Base-by-base conservation (phyloP, 345 rosid genomes). In the Geranium rotundifolium region DNA sequence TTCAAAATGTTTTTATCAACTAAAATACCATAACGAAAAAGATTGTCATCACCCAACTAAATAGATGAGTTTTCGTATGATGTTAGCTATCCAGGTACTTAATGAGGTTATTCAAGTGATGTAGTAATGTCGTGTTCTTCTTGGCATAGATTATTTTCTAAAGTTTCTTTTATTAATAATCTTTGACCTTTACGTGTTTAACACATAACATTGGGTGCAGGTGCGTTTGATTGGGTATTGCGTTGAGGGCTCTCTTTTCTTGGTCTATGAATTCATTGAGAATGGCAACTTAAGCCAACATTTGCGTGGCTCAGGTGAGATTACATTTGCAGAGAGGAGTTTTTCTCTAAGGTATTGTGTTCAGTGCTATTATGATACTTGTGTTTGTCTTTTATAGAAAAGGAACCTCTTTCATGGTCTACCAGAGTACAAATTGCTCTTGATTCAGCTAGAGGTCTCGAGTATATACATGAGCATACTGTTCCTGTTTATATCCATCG, bases 391-490 rank as follows among this genome's bases (percentile, higher is more conserved):
- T 72, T 75, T 62, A 64, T 78, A 90, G 97, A 70, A 63, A 85
- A 77, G 80, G 92, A 93, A 2, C 82, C 96, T 19, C 71, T 86
- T 66, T 75, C 92, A 5, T 93, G 99, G 97, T 71, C 85, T 59
- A 71, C 78, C 67, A 77, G 99, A 78, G 89, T 93, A 75, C 95
- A 93, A 79, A 90, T 90, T 66, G 99, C 97, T 6, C 83, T 93
- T n/a, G 99, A 93, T 73, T 88, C 99, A 52, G 99, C 99, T 19
- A 82, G 99, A 80, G 99, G 97, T 69, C 95, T 93, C 61, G 97
- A 93, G 66, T 93, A 90, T 67, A 93, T 93, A 64, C 99, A 93
- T 29, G 96, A 93, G 73, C 99, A 93, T 68, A 93, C 97, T 1
- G 95, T 93, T 63, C 97, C 99, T 18, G 97, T 88, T 57, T 90